These are phyloP conservation scores for Rubia tinctorum DNA, from an alignment of 305 asterid species.

Conservation along the genomic window DNA sequence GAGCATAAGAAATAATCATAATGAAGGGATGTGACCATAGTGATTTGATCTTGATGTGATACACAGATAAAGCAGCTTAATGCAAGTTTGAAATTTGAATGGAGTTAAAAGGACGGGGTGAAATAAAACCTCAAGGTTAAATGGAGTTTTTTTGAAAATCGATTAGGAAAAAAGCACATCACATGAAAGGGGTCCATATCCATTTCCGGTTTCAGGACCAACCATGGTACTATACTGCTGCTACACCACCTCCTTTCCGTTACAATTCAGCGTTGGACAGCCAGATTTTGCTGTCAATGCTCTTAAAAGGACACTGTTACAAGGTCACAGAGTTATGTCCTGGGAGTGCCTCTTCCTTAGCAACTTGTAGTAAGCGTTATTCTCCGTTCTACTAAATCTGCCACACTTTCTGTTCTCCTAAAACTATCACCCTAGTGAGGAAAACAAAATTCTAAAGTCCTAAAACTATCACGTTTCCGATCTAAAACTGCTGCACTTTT, in stretches of 20 bases:
- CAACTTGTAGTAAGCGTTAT: background rate
- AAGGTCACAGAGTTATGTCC: background rate
- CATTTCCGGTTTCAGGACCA: slow-evolving; percentile 27
- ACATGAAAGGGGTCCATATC: slow-evolving; percentile 35
- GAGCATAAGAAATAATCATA: background rate
- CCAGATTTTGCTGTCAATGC: slow-evolving; percentile 14
- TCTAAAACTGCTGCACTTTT: background rate
- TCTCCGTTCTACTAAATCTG: background rate
- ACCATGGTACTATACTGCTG: slow-evolving; percentile 20
- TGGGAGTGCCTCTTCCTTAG: background rate
- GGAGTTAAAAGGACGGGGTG: background rate
- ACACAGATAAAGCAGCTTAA: background rate
- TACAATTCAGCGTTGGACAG: slow-evolving; percentile 22
- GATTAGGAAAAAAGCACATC: slow-evolving; percentile 8
- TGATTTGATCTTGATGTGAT: slow-evolving; percentile 7
- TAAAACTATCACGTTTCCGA: background rate
- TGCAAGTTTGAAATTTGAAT: background rate
- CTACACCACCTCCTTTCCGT: slow-evolving; percentile 13
- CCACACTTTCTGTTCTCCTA: background rate
- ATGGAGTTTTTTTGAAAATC: background rate
- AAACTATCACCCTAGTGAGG: no score
- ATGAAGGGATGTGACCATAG: background rate
- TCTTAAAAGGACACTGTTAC: background rate
- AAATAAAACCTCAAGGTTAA: background rate
- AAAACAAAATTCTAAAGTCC: no score